phyloP scores from a whole-genome alignment of 768 basidiomycete genomes.

The Psilocybe azurescens region DNA sequence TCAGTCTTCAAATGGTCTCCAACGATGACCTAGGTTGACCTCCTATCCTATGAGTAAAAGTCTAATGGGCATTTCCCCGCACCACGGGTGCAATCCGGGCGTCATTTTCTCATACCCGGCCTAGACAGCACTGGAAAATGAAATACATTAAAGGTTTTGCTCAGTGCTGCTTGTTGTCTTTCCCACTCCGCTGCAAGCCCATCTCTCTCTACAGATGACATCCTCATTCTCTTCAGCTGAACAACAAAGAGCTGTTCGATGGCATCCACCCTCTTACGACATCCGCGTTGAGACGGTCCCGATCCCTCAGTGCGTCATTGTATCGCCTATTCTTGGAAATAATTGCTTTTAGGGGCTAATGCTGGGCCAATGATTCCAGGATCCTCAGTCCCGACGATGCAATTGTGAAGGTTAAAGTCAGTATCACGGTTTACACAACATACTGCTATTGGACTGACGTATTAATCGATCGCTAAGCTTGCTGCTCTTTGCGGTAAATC shows the following conservation, averaged over 20 bases:
- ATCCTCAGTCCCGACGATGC: slow-evolving; percentile 79
- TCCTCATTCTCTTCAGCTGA: slow-evolving; percentile 15
- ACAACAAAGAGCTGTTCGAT: slow-evolving; percentile 54
- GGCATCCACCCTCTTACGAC: slow-evolving; percentile 72
- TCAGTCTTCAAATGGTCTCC: too few species aligned
- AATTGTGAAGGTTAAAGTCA: slow-evolving; percentile 74
- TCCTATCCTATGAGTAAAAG: too few species aligned
- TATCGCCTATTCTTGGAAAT: neutral
- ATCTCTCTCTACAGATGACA: slow-evolving; percentile 15
- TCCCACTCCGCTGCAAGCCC: neutral
- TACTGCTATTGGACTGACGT: neutral
- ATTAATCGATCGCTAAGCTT: slow-evolving; percentile 42
- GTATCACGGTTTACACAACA: slow-evolving; percentile 12
- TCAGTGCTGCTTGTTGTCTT: neutral
- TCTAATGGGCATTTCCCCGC: too few species aligned
- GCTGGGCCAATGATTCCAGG: slow-evolving; percentile 35
- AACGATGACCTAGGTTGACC: too few species aligned
- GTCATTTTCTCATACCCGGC: slow-evolving; percentile 10
- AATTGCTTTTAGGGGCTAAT: neutral
- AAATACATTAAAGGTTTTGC: neutral
- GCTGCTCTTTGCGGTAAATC: slow-evolving; percentile 64
- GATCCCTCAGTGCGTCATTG: slow-evolving; percentile 48
- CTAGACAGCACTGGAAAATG: neutral
- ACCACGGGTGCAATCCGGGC: slow-evolving; percentile 21
- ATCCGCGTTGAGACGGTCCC: slow-evolving; percentile 70